Percentiles rank a stretch among this genome's conserved stretches.
These are phyloP conservation scores for Holtermannia corniformis DNA, from an alignment of 768 basidiomycete species.

Conservation along the genomic window DNA sequence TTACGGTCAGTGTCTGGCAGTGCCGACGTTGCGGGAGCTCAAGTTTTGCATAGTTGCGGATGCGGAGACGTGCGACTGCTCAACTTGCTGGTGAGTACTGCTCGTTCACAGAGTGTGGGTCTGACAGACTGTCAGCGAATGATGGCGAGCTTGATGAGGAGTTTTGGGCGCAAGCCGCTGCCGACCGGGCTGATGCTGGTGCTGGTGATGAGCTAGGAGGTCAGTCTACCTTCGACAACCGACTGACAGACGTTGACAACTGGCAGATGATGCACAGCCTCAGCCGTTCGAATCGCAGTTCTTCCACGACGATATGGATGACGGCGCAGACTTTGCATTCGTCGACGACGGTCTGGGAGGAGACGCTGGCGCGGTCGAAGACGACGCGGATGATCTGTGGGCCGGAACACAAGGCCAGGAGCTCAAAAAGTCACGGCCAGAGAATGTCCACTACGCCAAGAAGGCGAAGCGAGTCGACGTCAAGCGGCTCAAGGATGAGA, in stretches of 20 bases:
- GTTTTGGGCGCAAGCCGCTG: constrained; percentile 94
- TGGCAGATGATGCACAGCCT: constrained; percentile 26
- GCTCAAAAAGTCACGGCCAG: constrained; percentile 69
- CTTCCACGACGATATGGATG: constrained; percentile 79
- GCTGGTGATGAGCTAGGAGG: constrained; percentile 48
- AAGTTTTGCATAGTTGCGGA: constrained; percentile 56
- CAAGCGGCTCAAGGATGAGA: constrained; percentile 90
- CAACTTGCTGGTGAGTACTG: constrained; percentile 43
- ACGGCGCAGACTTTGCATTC: constrained; percentile 54
- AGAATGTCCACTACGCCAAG: constrained; percentile 87
- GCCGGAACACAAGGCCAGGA: constrained; percentile 63
- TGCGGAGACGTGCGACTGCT: constrained; percentile 59
- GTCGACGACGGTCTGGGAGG: constrained; percentile 48
- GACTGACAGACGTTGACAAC: neutral
- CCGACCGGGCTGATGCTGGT: constrained; percentile 56
- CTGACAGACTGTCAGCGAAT: constrained; percentile 44
- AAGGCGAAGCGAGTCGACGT: constrained; percentile 95
- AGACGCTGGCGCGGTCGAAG: constrained; percentile 14
- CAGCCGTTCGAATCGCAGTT: constrained; percentile 91
- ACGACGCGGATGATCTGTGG: constrained; percentile 59
- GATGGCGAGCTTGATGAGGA: constrained; percentile 90
- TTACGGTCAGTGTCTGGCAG: constrained; percentile 53
- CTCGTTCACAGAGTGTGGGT: neutral
- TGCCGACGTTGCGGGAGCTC: neutral
- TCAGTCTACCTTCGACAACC: constrained; percentile 38